Conservation (phyloP, 352 stramenopile species). For the Pythium dissimile region DNA sequence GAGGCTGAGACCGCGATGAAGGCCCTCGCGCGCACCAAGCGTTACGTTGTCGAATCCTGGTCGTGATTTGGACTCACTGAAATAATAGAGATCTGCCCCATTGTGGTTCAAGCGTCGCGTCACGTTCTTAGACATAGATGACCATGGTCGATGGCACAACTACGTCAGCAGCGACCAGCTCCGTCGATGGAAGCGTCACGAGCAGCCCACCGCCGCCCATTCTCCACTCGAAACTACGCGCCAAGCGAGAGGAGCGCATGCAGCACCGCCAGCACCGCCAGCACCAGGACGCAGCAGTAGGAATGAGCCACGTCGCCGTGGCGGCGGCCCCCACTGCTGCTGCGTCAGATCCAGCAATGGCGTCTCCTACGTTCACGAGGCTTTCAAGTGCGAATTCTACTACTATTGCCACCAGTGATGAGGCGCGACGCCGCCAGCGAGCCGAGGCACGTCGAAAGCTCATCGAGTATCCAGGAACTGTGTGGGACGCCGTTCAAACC, state of each 20-base stretch:
- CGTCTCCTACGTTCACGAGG: too few relatives aligned
- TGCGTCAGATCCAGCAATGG: too few relatives aligned
- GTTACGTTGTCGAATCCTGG: slow-evolving; percentile 87
- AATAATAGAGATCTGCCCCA: slow-evolving; percentile 1
- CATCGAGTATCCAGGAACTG: slow-evolving; percentile 45
- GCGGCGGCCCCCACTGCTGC: too few relatives aligned
- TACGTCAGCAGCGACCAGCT: background rate
- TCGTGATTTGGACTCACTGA: slow-evolving; percentile 32
- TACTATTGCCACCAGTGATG: slow-evolving; percentile 18
- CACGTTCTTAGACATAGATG: background rate
- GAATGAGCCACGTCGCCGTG: too few relatives aligned
- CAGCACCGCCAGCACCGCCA: slow-evolving; percentile 28
- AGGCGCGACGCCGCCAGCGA: slow-evolving; percentile 34
- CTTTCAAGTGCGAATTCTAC: background rate
- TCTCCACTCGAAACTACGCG: slow-evolving; percentile 52
- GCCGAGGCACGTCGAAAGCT: slow-evolving; percentile 52
- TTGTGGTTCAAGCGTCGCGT: background rate
- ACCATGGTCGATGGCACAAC: background rate
- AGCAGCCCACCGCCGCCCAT: background rate
- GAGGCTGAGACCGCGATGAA: slow-evolving; percentile 77
- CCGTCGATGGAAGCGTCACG: background rate
- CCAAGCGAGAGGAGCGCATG: slow-evolving; percentile 56
- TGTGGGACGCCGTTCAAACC: slow-evolving; percentile 48
- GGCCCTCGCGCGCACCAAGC: slow-evolving; percentile 61
- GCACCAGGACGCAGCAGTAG: too few relatives aligned